Percentiles rank a stretch among this genome's conserved stretches.
These are phyloP conservation scores for Spizellomyces sp. DNA, from an alignment of 192 early-diverging fungal species.

Conservation along the genomic window DNA sequence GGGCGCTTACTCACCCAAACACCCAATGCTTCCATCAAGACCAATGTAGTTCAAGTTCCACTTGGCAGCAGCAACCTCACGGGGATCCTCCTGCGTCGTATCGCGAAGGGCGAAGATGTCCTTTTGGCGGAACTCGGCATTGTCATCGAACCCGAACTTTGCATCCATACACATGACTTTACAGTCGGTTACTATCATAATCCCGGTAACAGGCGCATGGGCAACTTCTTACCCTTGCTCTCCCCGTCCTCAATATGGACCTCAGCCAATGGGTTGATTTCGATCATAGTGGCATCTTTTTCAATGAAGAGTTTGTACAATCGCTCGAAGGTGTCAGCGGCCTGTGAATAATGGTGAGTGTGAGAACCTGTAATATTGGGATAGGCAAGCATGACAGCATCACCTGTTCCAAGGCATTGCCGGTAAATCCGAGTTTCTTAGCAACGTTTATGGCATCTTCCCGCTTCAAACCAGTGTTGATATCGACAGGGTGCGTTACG, in stretches of 20 bases:
- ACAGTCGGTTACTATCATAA: background rate
- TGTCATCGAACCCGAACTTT: slow-evolving; percentile 99
- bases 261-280: slow-evolving; percentile 99
- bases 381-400: slow-evolving; percentile 8
- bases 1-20: slow-evolving; percentile 64
- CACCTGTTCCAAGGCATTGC: slow-evolving; percentile 70
- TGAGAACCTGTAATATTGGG: background rate
- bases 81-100: slow-evolving; percentile 92
- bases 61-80: slow-evolving; percentile 96
- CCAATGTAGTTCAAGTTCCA: slow-evolving; percentile 99
- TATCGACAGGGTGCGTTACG: slow-evolving; percentile 87
- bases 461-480: slow-evolving; percentile 76
- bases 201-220: background rate
- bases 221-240: slow-evolving; percentile 9
- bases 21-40: slow-evolving; percentile 96
- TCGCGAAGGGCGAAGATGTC: slow-evolving; percentile 89
- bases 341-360: slow-evolving; percentile 48
- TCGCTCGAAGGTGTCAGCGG: slow-evolving; percentile 87
- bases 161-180: slow-evolving; percentile 96
- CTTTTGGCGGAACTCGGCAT: slow-evolving; percentile 96
- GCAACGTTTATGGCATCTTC: slow-evolving; percentile 80
- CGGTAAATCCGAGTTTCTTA: slow-evolving; percentile 86
- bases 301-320: slow-evolving; percentile 97
- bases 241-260: slow-evolving; percentile 79
- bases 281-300: slow-evolving; percentile 97